Percentiles rank a stretch among this genome's conserved stretches.
Conservation (phyloP, 805 yeast genomes). For the Nakazawaea sp. region DNA sequence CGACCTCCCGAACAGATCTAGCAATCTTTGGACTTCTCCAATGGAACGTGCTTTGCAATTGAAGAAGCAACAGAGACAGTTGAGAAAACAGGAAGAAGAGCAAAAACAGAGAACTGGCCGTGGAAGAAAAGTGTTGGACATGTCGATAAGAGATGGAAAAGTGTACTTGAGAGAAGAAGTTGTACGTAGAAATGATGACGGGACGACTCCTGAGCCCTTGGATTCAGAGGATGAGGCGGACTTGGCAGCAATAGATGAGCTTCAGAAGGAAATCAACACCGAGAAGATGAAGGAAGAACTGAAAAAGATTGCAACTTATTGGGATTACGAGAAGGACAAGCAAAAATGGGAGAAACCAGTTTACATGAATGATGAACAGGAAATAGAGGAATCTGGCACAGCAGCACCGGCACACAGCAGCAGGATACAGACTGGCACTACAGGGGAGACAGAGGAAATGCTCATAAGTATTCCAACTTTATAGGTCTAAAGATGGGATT, state of each 20-base stretch:
- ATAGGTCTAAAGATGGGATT: constrained; percentile 2
- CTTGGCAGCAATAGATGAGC: constrained; percentile 29
- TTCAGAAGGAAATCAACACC: constrained; percentile 20
- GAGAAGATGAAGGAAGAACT: constrained; percentile 28
- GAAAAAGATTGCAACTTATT: constrained; percentile 30
- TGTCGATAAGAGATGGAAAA: constrained; percentile 76
- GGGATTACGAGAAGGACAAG: constrained; percentile 57
- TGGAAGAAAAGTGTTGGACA: constrained; percentile 67
- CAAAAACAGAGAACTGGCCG: constrained; percentile 61
- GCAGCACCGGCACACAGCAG: constrained; percentile 2
- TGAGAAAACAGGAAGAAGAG: constrained; percentile 54
- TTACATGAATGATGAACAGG: constrained; percentile 15
- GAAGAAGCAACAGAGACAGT: constrained; percentile 75
- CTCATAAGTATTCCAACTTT: constrained; percentile 19
- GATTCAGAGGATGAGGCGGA: constrained; percentile 30
- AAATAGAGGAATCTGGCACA: background rate
- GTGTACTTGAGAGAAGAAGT: constrained; percentile 54
- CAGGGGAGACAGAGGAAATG: constrained; percentile 6
- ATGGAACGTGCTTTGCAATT: constrained; percentile 82
- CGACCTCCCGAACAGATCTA: constrained; percentile 50
- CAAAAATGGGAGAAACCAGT: constrained; percentile 43
- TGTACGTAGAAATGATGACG: constrained; percentile 17
- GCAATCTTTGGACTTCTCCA: constrained; percentile 78
- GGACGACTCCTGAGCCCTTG: constrained; percentile 24
- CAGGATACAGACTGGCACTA: constrained; percentile 1